Conservation (phyloP, 495 filamentous ascomycete genomes). For the Xylaria grammica region DNA sequence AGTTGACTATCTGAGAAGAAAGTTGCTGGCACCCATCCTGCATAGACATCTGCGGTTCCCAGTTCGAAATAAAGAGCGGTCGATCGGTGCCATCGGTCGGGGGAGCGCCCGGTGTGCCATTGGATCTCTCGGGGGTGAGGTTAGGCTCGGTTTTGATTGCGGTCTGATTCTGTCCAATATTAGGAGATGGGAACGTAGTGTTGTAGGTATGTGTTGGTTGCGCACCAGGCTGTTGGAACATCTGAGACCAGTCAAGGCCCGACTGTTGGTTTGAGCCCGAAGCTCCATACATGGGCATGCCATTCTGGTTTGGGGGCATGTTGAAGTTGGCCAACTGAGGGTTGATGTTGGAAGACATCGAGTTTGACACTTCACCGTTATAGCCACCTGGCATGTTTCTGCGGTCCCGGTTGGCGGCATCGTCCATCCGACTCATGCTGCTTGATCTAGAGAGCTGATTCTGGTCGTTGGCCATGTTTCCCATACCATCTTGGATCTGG, state of each 20-base stretch:
- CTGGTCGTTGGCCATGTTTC: constrained; percentile 57
- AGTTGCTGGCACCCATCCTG: constrained; percentile 57
- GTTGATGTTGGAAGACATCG: constrained; percentile 61
- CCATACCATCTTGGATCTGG: constrained; percentile 52
- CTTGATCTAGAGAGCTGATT: constrained; percentile 63
- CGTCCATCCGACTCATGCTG: constrained; percentile 60
- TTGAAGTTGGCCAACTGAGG: constrained; percentile 61
- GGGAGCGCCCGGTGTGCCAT: constrained; percentile 47
- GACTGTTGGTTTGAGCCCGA: constrained; percentile 49
- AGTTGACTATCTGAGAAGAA: constrained; percentile 55
- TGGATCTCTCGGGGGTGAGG: constrained; percentile 42
- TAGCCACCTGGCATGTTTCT: constrained; percentile 59
- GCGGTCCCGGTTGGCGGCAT: constrained; percentile 54
- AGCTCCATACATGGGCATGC: constrained; percentile 57
- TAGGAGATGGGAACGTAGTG: constrained; percentile 61
- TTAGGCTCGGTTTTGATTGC: constrained; percentile 58
- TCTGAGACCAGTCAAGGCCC: constrained; percentile 69
- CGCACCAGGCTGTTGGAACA: constrained; percentile 70
- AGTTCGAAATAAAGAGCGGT: constrained; percentile 44
- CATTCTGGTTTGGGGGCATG: constrained; percentile 57
- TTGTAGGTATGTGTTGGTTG: constrained; percentile 60
- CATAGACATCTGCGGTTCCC: constrained; percentile 46
- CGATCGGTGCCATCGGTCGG: constrained; percentile 44
- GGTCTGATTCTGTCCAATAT: constrained; percentile 58
- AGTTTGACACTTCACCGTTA: constrained; percentile 55